phyloP scores from a whole-genome alignment of 1,284 basidiomycete genomes.

The Ustilago trichophora region DNA sequence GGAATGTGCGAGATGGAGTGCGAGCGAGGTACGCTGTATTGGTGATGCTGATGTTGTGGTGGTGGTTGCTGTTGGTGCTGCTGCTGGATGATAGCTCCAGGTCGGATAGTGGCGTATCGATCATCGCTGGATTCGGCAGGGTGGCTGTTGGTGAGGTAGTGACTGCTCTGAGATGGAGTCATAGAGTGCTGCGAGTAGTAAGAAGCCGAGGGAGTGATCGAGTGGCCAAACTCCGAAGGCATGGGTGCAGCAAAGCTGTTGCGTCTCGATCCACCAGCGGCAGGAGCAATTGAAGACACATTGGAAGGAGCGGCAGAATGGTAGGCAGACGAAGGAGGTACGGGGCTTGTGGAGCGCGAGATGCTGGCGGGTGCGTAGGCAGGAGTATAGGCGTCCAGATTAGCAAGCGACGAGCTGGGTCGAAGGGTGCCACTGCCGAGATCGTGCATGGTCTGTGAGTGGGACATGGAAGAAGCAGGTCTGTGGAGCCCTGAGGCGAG shows the following conservation, averaged over 20 bases:
- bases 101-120: constrained; percentile 35
- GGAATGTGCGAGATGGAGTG: constrained; percentile 37
- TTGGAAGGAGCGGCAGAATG: constrained; percentile 2
- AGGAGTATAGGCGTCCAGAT: constrained; percentile 57
- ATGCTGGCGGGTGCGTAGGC: constrained; percentile 57
- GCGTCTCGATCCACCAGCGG: constrained; percentile 14
- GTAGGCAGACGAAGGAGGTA: constrained; percentile 31
- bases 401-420: constrained; percentile 58
- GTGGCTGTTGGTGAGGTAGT: constrained; percentile 10
- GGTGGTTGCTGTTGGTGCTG: too few species aligned
- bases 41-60: constrained; percentile 6
- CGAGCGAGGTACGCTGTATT: constrained; percentile 29
- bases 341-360: constrained; percentile 49
- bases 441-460: constrained; percentile 43
- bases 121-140: constrained; percentile 22
- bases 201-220: constrained; percentile 29
- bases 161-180: constrained; percentile 37
- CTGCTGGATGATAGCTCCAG: constrained; percentile 5
- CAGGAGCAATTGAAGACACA: constrained; percentile 8
- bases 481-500: constrained; percentile 25
- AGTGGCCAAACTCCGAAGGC: constrained; percentile 26
- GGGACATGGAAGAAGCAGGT: constrained; percentile 22
- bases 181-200: constrained; percentile 45
- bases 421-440: constrained; percentile 47
- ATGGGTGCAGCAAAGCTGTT: constrained; percentile 31